Evolutionary conservation across 768 basidiomycete species (phyloP).

Genomic region (Cubamyces sp.): DNA sequence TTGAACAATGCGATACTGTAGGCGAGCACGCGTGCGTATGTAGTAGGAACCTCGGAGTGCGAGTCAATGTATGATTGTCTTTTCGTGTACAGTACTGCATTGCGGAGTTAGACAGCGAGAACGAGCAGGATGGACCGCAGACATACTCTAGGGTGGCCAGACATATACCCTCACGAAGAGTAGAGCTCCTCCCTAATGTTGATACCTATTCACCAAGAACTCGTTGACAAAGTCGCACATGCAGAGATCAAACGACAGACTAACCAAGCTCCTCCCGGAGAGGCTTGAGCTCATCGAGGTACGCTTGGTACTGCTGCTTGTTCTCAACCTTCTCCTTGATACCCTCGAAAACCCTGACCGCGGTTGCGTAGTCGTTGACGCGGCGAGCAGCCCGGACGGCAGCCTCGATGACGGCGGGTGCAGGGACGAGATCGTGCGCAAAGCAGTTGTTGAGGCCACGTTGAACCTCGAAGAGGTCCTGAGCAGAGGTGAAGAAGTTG

Average conservation of each 20-base stretch:
- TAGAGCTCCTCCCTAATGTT: slow-evolving; percentile 68
- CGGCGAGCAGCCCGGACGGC: slow-evolving; percentile 86
- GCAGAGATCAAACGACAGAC: slow-evolving; percentile 22
- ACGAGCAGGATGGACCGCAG: neutral
- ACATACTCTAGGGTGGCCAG: slow-evolving; percentile 21
- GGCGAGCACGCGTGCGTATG: too few relatives aligned
- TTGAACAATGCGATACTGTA: too few relatives aligned
- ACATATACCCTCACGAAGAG: slow-evolving; percentile 40
- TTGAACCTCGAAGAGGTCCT: slow-evolving; percentile 98
- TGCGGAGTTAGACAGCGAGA: neutral
- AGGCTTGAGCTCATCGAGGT: slow-evolving; percentile 87
- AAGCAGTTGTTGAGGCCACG: slow-evolving; percentile 99
- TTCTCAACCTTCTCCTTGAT: slow-evolving; percentile 98
- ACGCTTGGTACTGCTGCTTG: slow-evolving; percentile 91
- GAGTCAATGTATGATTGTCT: slow-evolving; percentile 9
- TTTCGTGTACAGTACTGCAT: slow-evolving; percentile 9
- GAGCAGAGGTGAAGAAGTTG: slow-evolving; percentile 88
- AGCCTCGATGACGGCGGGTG: slow-evolving; percentile 82
- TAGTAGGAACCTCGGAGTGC: neutral
- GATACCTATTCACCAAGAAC: slow-evolving; percentile 47
- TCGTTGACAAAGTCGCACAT: neutral
- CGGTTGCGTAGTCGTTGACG: slow-evolving; percentile 97
- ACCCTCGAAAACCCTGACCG: slow-evolving; percentile 95
- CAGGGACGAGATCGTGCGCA: slow-evolving; percentile 94
- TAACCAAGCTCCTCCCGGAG: slow-evolving; percentile 91